Percentiles rank a stretch among this genome's conserved stretches.
These are phyloP conservation scores for Trichoderma semiorbis DNA, from an alignment of 2,329 filamentous ascomycete species.

Conservation along the genomic window DNA sequence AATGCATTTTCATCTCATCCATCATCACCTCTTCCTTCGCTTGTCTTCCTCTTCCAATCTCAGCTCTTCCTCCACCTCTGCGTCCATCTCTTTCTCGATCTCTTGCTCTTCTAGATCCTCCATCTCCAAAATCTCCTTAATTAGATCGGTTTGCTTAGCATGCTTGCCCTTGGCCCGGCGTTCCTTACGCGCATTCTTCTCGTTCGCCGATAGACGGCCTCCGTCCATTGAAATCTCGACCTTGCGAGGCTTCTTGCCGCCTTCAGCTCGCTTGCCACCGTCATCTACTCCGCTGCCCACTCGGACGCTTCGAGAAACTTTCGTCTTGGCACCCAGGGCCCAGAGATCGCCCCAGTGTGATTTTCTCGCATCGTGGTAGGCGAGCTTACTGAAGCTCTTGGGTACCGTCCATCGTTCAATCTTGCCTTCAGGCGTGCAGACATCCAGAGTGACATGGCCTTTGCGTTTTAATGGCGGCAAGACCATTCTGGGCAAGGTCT, in stretches of 20 bases:
- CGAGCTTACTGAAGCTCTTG: slow-evolving; percentile 72
- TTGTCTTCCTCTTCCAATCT: slow-evolving; percentile 15
- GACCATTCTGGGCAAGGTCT: slow-evolving; percentile 74
- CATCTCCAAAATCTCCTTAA: slow-evolving; percentile 39
- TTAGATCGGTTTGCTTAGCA: slow-evolving; percentile 36
- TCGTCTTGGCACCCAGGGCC: slow-evolving; percentile 90
- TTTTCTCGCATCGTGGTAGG: slow-evolving; percentile 91
- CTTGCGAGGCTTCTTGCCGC: slow-evolving; percentile 39
- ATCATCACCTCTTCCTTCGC: neutral
- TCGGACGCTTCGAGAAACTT: slow-evolving; percentile 58
- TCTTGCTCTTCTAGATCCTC: slow-evolving; percentile 32
- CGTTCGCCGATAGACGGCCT: slow-evolving; percentile 37
- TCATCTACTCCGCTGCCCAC: slow-evolving; percentile 52
- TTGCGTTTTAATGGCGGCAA: slow-evolving; percentile 80
- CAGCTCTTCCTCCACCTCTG: slow-evolving; percentile 30
- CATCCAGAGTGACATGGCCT: slow-evolving; percentile 82
- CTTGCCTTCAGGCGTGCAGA: slow-evolving; percentile 81
- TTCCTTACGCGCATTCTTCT: slow-evolving; percentile 35
- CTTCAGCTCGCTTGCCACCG: slow-evolving; percentile 43
- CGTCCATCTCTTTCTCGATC: slow-evolving; percentile 32
- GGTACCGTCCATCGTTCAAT: slow-evolving; percentile 95
- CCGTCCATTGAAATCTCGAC: slow-evolving; percentile 35
- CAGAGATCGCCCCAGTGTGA: slow-evolving; percentile 89
- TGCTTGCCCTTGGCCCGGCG: slow-evolving; percentile 42
- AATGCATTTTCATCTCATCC: neutral